Percentiles rank a stretch among this genome's conserved stretches.
phyloP scores from a whole-genome alignment of 805 yeast species.

The Ogataea trehaloabstinens region DNA sequence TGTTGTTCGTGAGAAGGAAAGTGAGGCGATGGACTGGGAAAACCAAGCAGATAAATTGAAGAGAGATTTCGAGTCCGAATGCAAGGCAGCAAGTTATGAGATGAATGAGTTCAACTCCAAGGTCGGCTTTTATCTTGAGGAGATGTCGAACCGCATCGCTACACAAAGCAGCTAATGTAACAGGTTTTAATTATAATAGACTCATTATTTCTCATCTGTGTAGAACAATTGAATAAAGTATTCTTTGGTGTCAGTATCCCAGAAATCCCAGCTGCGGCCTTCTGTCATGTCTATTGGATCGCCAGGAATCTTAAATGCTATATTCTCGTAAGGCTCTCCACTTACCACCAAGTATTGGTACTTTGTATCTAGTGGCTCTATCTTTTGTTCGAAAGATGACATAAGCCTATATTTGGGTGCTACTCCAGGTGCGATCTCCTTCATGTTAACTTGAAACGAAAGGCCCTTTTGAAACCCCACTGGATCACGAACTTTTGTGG shows the following conservation, averaged over 20 bases:
- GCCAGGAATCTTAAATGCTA: constrained; percentile 72
- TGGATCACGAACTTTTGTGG: constrained; percentile 67
- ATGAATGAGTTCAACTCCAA: constrained; percentile 55
- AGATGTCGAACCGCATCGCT: constrained; percentile 39
- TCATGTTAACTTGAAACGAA: constrained; percentile 56
- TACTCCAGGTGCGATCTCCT: constrained; percentile 41
- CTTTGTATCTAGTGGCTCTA: constrained; percentile 42
- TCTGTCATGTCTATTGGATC: constrained; percentile 44
- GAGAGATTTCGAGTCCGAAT: constrained; percentile 49
- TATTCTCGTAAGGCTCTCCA: constrained; percentile 88
- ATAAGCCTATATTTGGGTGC: constrained; percentile 71
- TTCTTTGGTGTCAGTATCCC: constrained; percentile 68
- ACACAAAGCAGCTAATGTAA: neutral
- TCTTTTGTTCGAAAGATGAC: constrained; percentile 68
- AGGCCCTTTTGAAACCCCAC: constrained; percentile 60
- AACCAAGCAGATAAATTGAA: constrained; percentile 36
- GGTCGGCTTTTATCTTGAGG: constrained; percentile 50
- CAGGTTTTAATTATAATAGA: too few species aligned
- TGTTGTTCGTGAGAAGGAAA: constrained; percentile 30
- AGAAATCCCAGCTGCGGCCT: constrained; percentile 60
- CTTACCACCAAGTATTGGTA: constrained; percentile 74
- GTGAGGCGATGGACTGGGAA: constrained; percentile 23
- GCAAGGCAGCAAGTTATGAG: constrained; percentile 51
- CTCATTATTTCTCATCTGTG: constrained; percentile 5
- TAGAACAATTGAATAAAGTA: constrained; percentile 73